Evolutionary conservation across 805 yeast species (phyloP).

Genomic region (Sungouiella thailandica): DNA sequence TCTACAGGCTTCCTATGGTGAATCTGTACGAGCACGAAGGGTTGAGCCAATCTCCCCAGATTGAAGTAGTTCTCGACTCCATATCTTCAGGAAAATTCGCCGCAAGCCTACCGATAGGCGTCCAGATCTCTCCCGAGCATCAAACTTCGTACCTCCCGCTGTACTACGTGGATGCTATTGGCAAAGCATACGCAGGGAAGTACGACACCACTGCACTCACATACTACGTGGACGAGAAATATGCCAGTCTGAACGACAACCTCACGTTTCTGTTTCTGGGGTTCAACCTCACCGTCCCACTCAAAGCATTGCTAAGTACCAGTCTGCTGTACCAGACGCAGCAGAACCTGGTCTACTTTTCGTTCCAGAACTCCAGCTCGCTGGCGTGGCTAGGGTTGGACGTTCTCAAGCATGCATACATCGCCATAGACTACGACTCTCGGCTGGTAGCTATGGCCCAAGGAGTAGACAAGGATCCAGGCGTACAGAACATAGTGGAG

Average conservation of each 20-base stretch:
- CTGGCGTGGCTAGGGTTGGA: background rate
- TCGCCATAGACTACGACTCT: conserved; percentile 1
- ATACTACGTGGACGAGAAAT: background rate
- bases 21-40: background rate
- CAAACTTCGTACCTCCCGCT: background rate
- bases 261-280: conserved; percentile 1
- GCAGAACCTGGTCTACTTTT: background rate
- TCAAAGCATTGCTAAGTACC: background rate
- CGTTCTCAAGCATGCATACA: background rate
- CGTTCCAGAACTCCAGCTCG: background rate
- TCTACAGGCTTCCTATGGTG: background rate
- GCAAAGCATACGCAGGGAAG: background rate
- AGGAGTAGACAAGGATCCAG: background rate
- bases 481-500: background rate
- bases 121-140: background rate
- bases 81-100: background rate
- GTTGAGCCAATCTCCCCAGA: background rate
- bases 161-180: background rate
- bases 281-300: background rate
- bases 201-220: background rate
- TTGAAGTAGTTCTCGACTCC: background rate
- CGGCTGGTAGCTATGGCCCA: background rate
- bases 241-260: background rate
- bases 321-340: background rate
- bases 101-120: background rate